phyloP scores from a whole-genome alignment of 108 stramenopile genomes.

The Skeletonema costatum region DNA sequence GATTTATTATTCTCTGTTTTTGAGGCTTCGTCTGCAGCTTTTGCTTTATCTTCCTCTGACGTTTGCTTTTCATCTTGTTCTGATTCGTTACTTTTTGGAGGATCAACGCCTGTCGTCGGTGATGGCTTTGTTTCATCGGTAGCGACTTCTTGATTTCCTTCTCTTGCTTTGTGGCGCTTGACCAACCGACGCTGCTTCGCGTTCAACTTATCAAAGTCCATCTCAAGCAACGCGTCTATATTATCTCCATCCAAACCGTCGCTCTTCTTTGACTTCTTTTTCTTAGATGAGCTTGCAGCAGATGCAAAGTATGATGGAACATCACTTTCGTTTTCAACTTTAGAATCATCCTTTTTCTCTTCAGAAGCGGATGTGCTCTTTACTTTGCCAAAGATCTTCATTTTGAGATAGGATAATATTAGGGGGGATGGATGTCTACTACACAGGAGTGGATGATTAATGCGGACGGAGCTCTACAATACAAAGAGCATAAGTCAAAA shows the following conservation, averaged over 20 bases:
- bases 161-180: constrained; percentile 64
- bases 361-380: constrained; percentile 20
- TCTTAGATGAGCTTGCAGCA: constrained; percentile 6
- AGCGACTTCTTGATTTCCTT: not conserved
- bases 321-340: constrained; percentile 2
- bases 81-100: constrained; percentile 2
- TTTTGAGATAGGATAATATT: not conserved
- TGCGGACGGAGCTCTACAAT: no score
- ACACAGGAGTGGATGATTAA: no score
- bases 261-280: constrained; percentile 15
- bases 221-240: constrained; percentile 56
- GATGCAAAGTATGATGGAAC: constrained; percentile 32
- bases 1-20: not conserved
- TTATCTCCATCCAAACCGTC: constrained; percentile 52
- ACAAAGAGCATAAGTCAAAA: no score
- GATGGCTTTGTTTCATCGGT: not conserved
- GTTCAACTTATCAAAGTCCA: constrained; percentile 71
- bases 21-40: not conserved
- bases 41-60: not conserved
- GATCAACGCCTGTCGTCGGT: not conserved
- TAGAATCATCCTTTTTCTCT: not conserved
- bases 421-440: not conserved
- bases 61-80: not conserved
- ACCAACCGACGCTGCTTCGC: constrained; percentile 81
- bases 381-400: constrained; percentile 78